Evolutionary conservation across 257 asterid genomes (phyloP).

Genomic region (Solanum virginianum): DNA sequence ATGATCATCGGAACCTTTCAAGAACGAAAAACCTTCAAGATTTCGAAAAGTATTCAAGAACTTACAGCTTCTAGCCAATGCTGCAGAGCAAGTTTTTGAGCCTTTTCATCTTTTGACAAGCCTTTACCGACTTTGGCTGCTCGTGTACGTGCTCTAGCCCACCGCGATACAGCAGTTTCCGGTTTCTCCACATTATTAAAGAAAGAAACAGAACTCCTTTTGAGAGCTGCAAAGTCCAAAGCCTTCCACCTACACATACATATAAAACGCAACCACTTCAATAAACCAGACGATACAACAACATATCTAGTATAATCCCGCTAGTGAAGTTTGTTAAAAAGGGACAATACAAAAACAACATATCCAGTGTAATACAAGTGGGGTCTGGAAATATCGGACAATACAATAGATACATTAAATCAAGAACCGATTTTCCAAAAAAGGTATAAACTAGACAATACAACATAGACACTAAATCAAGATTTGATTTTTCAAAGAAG

Average conservation of each 20-base stretch:
- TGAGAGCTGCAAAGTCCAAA: slow-evolving; percentile 75
- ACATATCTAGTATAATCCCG: neutral
- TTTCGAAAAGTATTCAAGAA: neutral
- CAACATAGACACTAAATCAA: too few relatives aligned
- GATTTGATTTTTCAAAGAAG: too few relatives aligned
- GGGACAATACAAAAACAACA: neutral
- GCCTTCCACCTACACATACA: slow-evolving; percentile 75
- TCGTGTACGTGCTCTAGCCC: slow-evolving; percentile 91
- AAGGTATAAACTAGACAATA: neutral
- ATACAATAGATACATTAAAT: neutral
- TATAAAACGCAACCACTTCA: neutral
- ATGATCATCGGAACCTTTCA: neutral
- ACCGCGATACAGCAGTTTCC: slow-evolving; percentile 79
- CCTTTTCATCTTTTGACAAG: slow-evolving; percentile 87
- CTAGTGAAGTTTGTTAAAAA: neutral
- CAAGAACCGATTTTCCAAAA: neutral
- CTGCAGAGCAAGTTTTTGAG: slow-evolving; percentile 80
- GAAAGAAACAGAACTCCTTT: slow-evolving; percentile 74
- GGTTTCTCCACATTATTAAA: slow-evolving; percentile 63
- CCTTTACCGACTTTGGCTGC: slow-evolving; percentile 99
- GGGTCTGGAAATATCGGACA: neutral
- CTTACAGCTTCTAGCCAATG: slow-evolving; percentile 99
- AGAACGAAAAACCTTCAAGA: neutral
- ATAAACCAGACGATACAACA: neutral
- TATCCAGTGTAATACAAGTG: neutral